Base-by-base conservation (phyloP, 2,329 filamentous ascomycete species). In the Ascochyta pisi region DNA sequence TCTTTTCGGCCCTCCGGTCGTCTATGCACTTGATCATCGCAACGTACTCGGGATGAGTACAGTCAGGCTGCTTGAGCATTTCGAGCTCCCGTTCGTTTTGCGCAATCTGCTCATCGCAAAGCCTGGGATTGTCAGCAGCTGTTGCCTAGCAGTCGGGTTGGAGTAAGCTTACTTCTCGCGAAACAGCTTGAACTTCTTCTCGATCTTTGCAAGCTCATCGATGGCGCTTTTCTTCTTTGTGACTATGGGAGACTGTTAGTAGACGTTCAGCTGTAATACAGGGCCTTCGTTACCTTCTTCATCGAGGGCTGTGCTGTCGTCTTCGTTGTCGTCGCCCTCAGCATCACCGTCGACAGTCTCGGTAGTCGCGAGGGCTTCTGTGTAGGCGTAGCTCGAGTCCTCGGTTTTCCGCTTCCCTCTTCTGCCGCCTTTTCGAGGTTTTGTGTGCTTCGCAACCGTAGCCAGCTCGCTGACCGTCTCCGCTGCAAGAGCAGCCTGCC, bases 11-110 rank as follows among this genome's bases (percentile, higher is more conserved):
- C 61, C 90, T 85, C 69, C 94, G 87, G 56, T 89, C 88, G 76
- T 96, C 87, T 51, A 99, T 85, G 71, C 89, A 92, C 72, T 91
- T 87, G 74, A 96, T 88, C 87, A 96, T 96, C 38, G 91, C 90
- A 33, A 97, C 82, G 64, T 93, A 94, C 74, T 96, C 94, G 33
- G 92, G 91, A 73, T 99, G 95, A n/a, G 86, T 89, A 48, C 84
- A 84, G 45, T 83, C 81, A 1, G 83, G 77, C 52, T 84, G 80
- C 44, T 79, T 80, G 42, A 89, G 79, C 74, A 87, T 80, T 41
- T 84, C 81, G 44, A 89, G 78, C 74, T 89, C 86, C 46, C 81
- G 79, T 60, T 96, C 92, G 51, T 96, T 82, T 68, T 91, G 88
- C 46, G 90, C 88, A 22, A 99, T 84, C 60, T 92, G 86, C 75